These are phyloP conservation scores for Pseudopyrenochaeta lycopersici DNA, from an alignment of 2,329 filamentous ascomycete genomes.

Conservation along the genomic window DNA sequence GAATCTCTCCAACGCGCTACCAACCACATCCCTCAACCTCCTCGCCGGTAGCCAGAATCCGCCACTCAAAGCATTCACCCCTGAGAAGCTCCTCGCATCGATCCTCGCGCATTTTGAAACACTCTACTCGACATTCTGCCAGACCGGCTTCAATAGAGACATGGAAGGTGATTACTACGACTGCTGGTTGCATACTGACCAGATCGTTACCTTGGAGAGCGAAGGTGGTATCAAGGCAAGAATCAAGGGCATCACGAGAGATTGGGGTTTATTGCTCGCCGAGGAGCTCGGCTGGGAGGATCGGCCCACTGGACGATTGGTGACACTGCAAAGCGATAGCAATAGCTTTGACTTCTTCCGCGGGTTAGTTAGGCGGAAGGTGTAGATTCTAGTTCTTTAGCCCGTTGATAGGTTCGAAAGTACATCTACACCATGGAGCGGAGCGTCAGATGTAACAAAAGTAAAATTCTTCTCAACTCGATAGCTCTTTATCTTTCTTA, in stretches of 20 bases:
- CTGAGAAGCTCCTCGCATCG: constrained; percentile 83
- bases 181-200: constrained; percentile 78
- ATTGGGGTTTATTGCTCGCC: constrained; percentile 86
- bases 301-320: constrained; percentile 76
- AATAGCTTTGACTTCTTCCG: constrained; percentile 99
- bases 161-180: constrained; percentile 72
- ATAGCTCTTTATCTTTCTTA: no score
- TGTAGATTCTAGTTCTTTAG: constrained; percentile 50
- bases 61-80: constrained; percentile 65
- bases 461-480: no score
- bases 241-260: constrained; percentile 87
- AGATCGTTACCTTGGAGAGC: constrained; percentile 78
- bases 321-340: constrained; percentile 91
- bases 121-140: constrained; percentile 78
- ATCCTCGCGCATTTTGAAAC: constrained; percentile 81
- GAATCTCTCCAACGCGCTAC: constrained; percentile 83
- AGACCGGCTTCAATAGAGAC: constrained; percentile 74
- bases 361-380: constrained; percentile 83
- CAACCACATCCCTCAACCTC: constrained; percentile 85
- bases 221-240: constrained; percentile 78
- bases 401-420: no score
- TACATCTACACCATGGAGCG: no score
- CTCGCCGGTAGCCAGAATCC: constrained; percentile 61
- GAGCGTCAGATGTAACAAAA: no score
- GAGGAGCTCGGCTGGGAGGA: constrained; percentile 83